Conservation (phyloP, 257 asterid species). For the Fraxinus quadrangulata region DNA sequence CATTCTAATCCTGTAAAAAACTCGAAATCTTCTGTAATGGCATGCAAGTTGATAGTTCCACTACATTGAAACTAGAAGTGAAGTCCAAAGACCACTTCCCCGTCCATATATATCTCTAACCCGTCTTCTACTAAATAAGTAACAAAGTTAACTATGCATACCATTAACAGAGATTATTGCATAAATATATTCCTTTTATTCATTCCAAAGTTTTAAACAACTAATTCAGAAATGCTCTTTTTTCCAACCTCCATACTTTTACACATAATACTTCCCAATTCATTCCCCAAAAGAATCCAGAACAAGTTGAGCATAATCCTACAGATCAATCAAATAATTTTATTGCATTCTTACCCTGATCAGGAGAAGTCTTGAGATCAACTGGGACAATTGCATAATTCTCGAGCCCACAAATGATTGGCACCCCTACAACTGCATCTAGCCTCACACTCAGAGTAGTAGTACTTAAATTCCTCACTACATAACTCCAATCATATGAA, state of each 20-base stretch:
- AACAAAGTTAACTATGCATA: background rate
- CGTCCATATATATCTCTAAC: too few species aligned
- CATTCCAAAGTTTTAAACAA: constrained; percentile 10
- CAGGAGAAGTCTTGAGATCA: constrained; percentile 74
- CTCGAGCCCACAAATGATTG: constrained; percentile 87
- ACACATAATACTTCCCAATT: background rate
- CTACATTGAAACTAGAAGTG: too few species aligned
- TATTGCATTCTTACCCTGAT: constrained; percentile 55
- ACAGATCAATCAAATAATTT: background rate
- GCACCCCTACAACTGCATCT: constrained; percentile 67
- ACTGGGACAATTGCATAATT: constrained; percentile 88
- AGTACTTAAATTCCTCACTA: constrained; percentile 77
- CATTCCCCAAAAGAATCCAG: background rate
- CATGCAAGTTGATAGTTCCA: too few species aligned
- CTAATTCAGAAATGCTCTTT: constrained; percentile 6
- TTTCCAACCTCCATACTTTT: background rate
- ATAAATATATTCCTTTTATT: background rate
- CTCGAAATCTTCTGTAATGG: too few species aligned
- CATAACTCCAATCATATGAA: constrained; percentile 73
- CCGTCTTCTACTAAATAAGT: too few species aligned
- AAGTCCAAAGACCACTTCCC: too few species aligned
- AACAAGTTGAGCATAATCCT: background rate
- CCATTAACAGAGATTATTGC: background rate
- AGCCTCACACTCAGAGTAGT: constrained; percentile 64
- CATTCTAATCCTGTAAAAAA: too few species aligned